Conservation (phyloP, 306 rosid genomes). For the Abrus pulchellus region DNA sequence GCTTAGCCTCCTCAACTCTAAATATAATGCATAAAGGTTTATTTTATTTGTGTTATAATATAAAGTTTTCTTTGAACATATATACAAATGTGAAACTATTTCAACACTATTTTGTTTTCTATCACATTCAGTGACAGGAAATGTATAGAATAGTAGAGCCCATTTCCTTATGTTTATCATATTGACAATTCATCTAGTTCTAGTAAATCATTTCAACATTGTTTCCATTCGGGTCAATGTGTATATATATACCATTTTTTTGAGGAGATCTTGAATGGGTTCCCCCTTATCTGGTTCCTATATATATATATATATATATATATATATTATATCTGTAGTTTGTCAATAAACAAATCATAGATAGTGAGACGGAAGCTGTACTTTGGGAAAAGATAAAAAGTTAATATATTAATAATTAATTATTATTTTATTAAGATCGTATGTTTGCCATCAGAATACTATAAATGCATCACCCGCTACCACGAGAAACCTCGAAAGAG, state of each 20-base stretch:
- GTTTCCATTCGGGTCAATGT: background rate
- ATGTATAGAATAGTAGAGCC: background rate
- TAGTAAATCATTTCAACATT: background rate
- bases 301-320: background rate
- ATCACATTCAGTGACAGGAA: background rate
- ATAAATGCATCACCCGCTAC: background rate
- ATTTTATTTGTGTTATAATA: too few relatives aligned
- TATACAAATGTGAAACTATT: background rate
- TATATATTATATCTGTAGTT: background rate
- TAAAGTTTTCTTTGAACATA: too few relatives aligned
- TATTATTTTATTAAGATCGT: background rate
- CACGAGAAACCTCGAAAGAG: background rate
- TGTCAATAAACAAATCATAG: background rate
- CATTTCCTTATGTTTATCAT: background rate
- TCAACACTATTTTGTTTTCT: background rate
- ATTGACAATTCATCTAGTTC: background rate
- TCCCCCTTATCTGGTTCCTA: conserved; percentile 24
- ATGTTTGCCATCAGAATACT: background rate
- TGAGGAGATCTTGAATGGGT: background rate
- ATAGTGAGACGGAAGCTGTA: background rate
- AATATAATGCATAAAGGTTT: too few relatives aligned
- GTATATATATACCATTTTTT: background rate
- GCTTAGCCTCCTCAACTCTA: too few relatives aligned
- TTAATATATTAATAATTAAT: too few relatives aligned
- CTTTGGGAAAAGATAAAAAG: background rate